Evolutionary conservation across 306 rosid genomes (phyloP).

Genomic region (Castanea crenata): DNA sequence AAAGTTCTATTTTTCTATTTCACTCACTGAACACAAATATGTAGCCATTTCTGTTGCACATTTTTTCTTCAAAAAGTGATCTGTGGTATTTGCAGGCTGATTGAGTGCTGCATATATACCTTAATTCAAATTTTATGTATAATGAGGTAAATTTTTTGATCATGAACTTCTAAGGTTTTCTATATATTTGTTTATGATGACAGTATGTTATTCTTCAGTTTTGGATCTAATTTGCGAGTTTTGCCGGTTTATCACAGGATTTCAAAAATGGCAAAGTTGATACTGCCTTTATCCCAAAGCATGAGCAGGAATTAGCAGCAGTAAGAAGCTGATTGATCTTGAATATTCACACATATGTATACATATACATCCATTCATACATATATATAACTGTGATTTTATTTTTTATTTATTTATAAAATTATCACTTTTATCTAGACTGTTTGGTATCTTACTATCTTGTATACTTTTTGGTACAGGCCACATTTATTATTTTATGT

Average conservation of each 20-base stretch:
- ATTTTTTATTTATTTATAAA: too few relatives aligned
- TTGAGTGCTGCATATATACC: constrained; percentile 29
- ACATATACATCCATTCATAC: neutral
- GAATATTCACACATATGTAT: neutral
- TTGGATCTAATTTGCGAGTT: constrained; percentile 9
- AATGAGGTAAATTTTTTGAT: constrained; percentile 50
- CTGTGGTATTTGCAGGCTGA: constrained; percentile 62
- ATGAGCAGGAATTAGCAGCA: constrained; percentile 73
- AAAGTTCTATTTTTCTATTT: neutral
- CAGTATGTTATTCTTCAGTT: neutral
- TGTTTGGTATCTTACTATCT: neutral
- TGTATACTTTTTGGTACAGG: neutral
- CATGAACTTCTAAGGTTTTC: neutral
- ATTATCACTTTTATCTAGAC: neutral
- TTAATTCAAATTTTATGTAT: constrained; percentile 30
- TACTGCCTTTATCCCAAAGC: constrained; percentile 94
- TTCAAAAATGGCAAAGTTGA: constrained; percentile 87
- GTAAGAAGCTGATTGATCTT: constrained; percentile 40
- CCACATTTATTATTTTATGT: neutral
- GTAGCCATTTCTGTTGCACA: constrained; percentile 11
- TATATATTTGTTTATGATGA: neutral
- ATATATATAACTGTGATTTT: too few relatives aligned
- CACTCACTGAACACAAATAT: constrained; percentile 2
- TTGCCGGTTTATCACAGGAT: constrained; percentile 50
- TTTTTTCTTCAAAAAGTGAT: constrained; percentile 1